Evolutionary conservation across 2,329 filamentous ascomycete genomes (phyloP).

Genomic region (Mycocentrospora acerina): DNA sequence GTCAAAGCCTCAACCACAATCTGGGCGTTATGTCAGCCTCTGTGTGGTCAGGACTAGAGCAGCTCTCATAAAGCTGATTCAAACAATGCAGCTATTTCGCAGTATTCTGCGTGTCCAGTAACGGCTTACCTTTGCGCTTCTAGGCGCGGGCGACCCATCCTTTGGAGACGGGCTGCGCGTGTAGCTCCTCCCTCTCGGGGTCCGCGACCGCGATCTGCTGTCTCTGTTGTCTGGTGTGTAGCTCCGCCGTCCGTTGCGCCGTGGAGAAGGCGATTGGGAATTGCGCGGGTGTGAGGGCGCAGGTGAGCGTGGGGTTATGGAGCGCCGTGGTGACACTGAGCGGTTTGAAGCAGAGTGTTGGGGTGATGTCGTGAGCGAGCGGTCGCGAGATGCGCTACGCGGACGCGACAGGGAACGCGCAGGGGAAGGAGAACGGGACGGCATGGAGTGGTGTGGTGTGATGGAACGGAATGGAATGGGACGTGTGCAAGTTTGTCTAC

Average conservation of each 20-base stretch:
- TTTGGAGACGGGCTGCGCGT: conserved; percentile 38
- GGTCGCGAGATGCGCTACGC: conserved; percentile 45
- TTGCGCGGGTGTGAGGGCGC: conserved; percentile 33
- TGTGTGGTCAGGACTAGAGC: conserved; percentile 3
- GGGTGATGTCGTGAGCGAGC: conserved; percentile 38
- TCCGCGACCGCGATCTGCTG: conserved; percentile 24
- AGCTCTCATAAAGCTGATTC: not conserved
- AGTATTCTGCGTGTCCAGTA: not conserved
- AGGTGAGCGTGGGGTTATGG: conserved; percentile 41
- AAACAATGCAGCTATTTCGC: too few relatives aligned
- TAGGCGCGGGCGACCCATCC: conserved; percentile 35
- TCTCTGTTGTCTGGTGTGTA: conserved; percentile 31
- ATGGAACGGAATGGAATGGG: not conserved
- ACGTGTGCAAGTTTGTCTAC: not conserved
- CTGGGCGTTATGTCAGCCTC: conserved; percentile 48
- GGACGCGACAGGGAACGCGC: conserved; percentile 24
- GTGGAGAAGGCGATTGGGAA: conserved; percentile 22
- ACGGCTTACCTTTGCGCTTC: conserved; percentile 41
- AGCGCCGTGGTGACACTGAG: conserved; percentile 38
- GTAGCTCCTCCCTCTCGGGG: conserved; percentile 36
- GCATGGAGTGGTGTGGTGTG: too few relatives aligned
- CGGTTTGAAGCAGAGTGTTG: conserved; percentile 23
- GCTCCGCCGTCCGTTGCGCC: conserved; percentile 42
- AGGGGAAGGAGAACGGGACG: conserved; percentile 28
- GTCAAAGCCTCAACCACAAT: conserved; percentile 96